Evolutionary conservation across 306 rosid species (phyloP).

Genomic region (Nissolia schottii): DNA sequence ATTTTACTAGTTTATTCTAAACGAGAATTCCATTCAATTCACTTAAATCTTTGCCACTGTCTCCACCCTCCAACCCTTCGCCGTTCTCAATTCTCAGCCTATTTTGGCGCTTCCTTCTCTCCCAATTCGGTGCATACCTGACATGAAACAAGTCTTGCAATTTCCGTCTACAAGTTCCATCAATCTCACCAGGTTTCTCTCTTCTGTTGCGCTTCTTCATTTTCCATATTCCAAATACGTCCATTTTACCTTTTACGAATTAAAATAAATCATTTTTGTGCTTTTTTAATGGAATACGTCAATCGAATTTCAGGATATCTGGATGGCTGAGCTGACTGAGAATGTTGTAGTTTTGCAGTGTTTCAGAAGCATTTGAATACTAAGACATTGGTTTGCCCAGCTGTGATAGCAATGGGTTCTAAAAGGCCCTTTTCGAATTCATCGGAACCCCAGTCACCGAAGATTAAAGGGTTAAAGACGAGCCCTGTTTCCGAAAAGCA

Average conservation of each 20-base stretch:
- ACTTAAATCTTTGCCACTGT: not conserved
- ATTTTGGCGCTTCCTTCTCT: conserved; percentile 20
- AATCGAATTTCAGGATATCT: not conserved
- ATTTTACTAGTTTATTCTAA: no score
- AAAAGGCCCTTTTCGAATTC: conserved; percentile 46
- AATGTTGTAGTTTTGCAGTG: conserved; percentile 47
- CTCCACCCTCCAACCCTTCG: not conserved
- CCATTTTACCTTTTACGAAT: not conserved
- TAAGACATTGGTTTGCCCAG: conserved; percentile 34
- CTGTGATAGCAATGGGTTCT: conserved; percentile 39
- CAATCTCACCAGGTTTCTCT: conserved; percentile 43
- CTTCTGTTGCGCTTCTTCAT: not conserved
- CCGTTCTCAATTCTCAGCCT: not conserved
- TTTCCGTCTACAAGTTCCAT: conserved; percentile 31
- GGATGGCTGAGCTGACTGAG: conserved; percentile 24
- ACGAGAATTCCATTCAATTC: no score
- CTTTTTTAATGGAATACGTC: not conserved
- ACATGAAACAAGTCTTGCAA: conserved; percentile 51
- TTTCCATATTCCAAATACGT: not conserved
- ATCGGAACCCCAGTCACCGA: conserved; percentile 26
- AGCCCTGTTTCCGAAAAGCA: conserved; percentile 31
- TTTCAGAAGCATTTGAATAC: conserved; percentile 38
- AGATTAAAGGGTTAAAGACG: conserved; percentile 36
- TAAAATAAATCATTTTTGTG: not conserved
- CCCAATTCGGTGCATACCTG: conserved; percentile 5